Evolutionary conservation across 139 green algal species (phyloP).

Genomic region (Chlorella sp.): DNA sequence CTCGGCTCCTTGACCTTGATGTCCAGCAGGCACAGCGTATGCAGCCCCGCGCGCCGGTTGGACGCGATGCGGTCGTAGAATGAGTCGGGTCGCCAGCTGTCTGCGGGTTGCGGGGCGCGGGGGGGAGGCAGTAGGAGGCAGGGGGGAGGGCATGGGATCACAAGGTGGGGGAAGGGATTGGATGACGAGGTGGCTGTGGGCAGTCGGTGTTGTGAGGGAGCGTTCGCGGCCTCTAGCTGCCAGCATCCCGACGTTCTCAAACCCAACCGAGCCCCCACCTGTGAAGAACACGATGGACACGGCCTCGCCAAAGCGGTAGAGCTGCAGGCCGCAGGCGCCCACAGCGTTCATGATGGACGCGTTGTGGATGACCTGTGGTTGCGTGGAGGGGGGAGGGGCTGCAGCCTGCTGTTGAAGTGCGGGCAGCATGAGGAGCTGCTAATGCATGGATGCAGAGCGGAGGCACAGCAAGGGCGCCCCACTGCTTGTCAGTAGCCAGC

Average conservation of each 20-base stretch:
- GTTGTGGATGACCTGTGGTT: slow-evolving; percentile 91
- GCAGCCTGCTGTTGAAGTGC: neutral
- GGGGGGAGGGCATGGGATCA: no score
- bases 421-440: no score
- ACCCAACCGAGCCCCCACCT: slow-evolving; percentile 4
- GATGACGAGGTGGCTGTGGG: no score
- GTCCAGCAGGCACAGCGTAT: slow-evolving; percentile 97
- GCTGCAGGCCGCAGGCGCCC: slow-evolving; percentile 90
- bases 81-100: slow-evolving; percentile 93
- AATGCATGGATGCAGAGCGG: neutral
- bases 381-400: neutral
- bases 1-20: slow-evolving; percentile 91
- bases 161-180: no score
- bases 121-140: neutral
- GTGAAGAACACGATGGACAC: slow-evolving; percentile 99
- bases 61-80: slow-evolving; percentile 84
- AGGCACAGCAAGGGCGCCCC: no score
- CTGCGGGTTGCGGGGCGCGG: slow-evolving; percentile 1
- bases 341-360: slow-evolving; percentile 97
- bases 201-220: no score
- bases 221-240: neutral
- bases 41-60: slow-evolving; percentile 78
- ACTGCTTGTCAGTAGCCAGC: neutral
- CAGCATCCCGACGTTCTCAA: neutral
- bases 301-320: slow-evolving; percentile 96